Evolutionary conservation across 1,284 basidiomycete species (phyloP).

Genomic region (Cryptococcus sp.): DNA sequence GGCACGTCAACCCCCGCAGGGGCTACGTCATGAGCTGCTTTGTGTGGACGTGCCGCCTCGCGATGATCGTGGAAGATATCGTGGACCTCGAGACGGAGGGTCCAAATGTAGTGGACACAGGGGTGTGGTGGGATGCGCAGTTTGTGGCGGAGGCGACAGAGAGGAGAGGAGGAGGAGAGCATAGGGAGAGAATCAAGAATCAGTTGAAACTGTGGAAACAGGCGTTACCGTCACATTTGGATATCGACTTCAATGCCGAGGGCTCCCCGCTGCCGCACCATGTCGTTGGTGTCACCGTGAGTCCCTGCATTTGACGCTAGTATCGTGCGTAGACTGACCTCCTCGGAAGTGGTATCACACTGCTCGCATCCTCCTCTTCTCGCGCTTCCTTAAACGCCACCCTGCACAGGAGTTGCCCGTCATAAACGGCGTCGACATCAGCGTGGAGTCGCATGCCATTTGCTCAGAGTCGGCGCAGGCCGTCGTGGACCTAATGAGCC

Average conservation of each 20-base stretch:
- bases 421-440: neutral
- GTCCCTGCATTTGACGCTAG: slow-evolving; percentile 4
- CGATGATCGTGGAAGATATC: slow-evolving; percentile 43
- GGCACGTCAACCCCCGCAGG: slow-evolving; percentile 26
- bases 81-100: slow-evolving; percentile 37
- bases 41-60: slow-evolving; percentile 40
- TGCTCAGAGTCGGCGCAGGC: slow-evolving; percentile 40
- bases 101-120: slow-evolving; percentile 14
- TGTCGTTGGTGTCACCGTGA: slow-evolving; percentile 37
- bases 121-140: slow-evolving; percentile 13
- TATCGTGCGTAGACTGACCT: neutral
- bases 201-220: slow-evolving; percentile 34
- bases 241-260: slow-evolving; percentile 15
- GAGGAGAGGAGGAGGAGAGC: slow-evolving; percentile 4
- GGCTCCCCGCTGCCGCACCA: slow-evolving; percentile 39
- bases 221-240: slow-evolving; percentile 27
- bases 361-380: slow-evolving; percentile 38
- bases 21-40: slow-evolving; percentile 41
- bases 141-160: slow-evolving; percentile 2
- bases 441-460: slow-evolving; percentile 8
- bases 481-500: slow-evolving; percentile 34
- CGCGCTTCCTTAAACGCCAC: slow-evolving; percentile 32
- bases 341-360: slow-evolving; percentile 39
- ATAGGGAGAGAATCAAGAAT: slow-evolving; percentile 18
- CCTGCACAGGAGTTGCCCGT: neutral